Conservation (phyloP, 2,329 filamentous ascomycete species). For the Plectosphaerella sp. region DNA sequence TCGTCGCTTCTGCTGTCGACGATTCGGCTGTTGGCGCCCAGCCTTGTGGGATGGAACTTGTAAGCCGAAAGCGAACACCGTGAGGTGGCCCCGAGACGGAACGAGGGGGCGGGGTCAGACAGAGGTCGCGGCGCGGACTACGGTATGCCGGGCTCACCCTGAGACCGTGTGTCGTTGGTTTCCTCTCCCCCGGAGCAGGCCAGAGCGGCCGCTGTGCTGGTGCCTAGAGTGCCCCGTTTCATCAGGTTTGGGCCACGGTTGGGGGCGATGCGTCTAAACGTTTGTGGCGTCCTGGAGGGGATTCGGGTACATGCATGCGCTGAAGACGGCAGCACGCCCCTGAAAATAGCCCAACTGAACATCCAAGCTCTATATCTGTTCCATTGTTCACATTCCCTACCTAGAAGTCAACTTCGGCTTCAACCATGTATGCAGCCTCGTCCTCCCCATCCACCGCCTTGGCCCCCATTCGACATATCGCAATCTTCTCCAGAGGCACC, state of each 20-base stretch:
- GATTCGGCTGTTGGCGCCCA: too few relatives aligned
- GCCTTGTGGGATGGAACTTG: too few relatives aligned
- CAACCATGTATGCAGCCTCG: slow-evolving; percentile 50
- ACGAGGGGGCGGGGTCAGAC: not conserved
- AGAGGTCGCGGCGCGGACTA: too few relatives aligned
- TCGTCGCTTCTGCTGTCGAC: too few relatives aligned
- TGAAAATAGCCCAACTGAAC: too few relatives aligned
- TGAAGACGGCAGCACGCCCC: not conserved
- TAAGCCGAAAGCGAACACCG: too few relatives aligned
- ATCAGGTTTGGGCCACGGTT: not conserved
- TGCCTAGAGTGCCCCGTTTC: not conserved
- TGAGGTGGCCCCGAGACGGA: too few relatives aligned
- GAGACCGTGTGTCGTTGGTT: not conserved
- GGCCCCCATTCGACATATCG: slow-evolving; percentile 86
- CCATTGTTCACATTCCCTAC: slow-evolving; percentile 2
- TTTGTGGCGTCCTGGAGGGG: not conserved
- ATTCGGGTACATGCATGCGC: not conserved
- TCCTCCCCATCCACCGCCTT: slow-evolving; percentile 54
- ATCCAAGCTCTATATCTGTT: too few relatives aligned
- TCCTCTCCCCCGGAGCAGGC: not conserved
- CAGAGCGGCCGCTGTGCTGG: too few relatives aligned
- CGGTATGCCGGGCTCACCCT: too few relatives aligned
- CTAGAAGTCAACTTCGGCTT: slow-evolving; percentile 39
- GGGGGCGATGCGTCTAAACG: not conserved
- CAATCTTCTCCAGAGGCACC: slow-evolving; percentile 64